Percentiles rank a stretch among this genome's conserved stretches.
These are phyloP conservation scores for Grosmannia penicillata DNA, from an alignment of 2,329 filamentous ascomycete genomes.

Conservation along the genomic window DNA sequence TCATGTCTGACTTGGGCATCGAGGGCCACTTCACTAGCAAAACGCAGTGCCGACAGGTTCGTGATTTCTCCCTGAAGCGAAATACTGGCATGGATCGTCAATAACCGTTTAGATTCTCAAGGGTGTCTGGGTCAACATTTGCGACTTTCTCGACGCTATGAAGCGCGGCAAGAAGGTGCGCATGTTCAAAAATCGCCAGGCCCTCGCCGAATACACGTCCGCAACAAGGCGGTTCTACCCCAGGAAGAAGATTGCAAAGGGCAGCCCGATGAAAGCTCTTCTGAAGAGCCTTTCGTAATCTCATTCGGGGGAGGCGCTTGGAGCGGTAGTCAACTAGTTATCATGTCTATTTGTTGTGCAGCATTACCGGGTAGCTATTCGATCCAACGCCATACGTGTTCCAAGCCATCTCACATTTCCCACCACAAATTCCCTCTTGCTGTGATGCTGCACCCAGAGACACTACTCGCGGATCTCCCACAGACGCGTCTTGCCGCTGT, in stretches of 20 bases:
- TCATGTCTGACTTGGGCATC: too few species aligned
- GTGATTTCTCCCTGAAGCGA: too few species aligned
- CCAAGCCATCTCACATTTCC: background rate
- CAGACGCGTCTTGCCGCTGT: slow-evolving; percentile 71
- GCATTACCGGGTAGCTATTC: background rate
- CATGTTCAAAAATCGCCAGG: slow-evolving; percentile 17
- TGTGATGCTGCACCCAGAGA: too few species aligned
- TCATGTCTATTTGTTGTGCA: background rate
- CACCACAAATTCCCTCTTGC: too few species aligned
- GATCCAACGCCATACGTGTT: background rate
- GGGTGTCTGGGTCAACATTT: slow-evolving; percentile 31
- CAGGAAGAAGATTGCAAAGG: slow-evolving; percentile 24
- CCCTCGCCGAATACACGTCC: slow-evolving; percentile 22
- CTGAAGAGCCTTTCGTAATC: slow-evolving; percentile 22
- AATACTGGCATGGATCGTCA: background rate
- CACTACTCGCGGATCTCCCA: slow-evolving; percentile 72
- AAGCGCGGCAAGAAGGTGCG: slow-evolving; percentile 11
- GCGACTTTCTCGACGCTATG: slow-evolving; percentile 27
- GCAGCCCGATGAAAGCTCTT: slow-evolving; percentile 23
- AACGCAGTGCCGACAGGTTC: too few species aligned
- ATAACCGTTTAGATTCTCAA: slow-evolving; percentile 20
- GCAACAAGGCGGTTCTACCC: slow-evolving; percentile 26
- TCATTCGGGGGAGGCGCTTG: slow-evolving; percentile 1
- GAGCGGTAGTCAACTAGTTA: too few species aligned
- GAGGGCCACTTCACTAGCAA: too few species aligned